Evolutionary conservation across 2,329 filamentous ascomycete genomes (phyloP).

Genomic region (Colletotrichum neosansevieriae): DNA sequence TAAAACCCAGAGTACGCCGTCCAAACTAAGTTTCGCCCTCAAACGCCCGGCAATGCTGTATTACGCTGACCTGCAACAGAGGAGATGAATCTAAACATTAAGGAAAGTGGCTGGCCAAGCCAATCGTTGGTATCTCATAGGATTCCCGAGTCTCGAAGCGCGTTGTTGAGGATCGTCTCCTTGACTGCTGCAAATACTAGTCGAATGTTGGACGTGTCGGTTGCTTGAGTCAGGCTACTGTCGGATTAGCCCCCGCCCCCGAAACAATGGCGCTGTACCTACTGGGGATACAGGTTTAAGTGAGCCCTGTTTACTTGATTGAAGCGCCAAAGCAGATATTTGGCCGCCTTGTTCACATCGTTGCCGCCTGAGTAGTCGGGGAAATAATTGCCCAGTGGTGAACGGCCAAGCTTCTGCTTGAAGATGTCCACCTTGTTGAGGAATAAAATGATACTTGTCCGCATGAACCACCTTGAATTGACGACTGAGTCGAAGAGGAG

Average conservation of each 20-base stretch:
- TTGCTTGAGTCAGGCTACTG: constrained; percentile 92
- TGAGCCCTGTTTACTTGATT: constrained; percentile 98
- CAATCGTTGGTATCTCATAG: constrained; percentile 66
- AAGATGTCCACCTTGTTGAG: constrained; percentile 99
- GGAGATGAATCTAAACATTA: constrained; percentile 40
- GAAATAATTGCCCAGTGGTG: constrained; percentile 94
- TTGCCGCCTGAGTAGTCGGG: constrained; percentile 98
- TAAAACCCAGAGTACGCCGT: constrained; percentile 41
- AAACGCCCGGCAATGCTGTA: constrained; percentile 43
- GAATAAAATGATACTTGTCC: constrained; percentile 98
- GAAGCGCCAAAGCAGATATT: constrained; percentile 97
- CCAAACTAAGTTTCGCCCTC: constrained; percentile 41
- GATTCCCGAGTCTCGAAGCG: constrained; percentile 97
- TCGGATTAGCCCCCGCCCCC: constrained; percentile 20
- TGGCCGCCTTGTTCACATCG: constrained; percentile 97
- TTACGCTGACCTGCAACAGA: constrained; percentile 42
- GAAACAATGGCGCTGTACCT: constrained; percentile 56
- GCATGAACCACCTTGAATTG: constrained; percentile 99
- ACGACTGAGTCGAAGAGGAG: constrained; percentile 98
- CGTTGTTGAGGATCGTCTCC: constrained; percentile 98
- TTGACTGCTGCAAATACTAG: constrained; percentile 98
- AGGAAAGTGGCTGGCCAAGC: constrained; percentile 7
- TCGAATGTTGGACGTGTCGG: constrained; percentile 97
- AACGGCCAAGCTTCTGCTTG: constrained; percentile 91
- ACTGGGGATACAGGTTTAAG: constrained; percentile 98